Evolutionary conservation across 2,329 filamentous ascomycete species (phyloP).

Genomic region (Diplocarpon rosae): DNA sequence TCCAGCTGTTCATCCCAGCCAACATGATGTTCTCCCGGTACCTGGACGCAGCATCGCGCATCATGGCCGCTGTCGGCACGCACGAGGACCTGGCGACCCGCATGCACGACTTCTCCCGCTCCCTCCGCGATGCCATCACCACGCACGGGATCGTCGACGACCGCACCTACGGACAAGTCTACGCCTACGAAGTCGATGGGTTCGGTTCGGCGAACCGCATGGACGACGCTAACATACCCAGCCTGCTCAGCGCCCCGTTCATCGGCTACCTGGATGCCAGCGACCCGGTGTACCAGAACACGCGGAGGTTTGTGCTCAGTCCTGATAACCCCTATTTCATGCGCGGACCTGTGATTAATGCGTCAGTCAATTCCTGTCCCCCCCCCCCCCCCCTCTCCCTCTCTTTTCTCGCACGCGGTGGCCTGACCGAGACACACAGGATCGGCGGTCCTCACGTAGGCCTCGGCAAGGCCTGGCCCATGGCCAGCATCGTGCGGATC

Average conservation of each 20-base stretch:
- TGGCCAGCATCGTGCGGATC: constrained; percentile 42
- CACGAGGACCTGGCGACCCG: constrained; percentile 39
- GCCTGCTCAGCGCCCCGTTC: constrained; percentile 53
- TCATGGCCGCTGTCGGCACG: constrained; percentile 40
- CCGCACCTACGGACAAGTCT: constrained; percentile 54
- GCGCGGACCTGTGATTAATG: constrained; percentile 40
- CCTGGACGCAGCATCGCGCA: constrained; percentile 40
- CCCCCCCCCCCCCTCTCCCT: constrained; percentile 19
- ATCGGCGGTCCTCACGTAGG: constrained; percentile 63
- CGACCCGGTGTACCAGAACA: constrained; percentile 65
- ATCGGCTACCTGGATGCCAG: constrained; percentile 47
- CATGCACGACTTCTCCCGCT: constrained; percentile 47
- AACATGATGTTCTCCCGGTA: constrained; percentile 75
- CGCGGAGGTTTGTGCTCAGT: constrained; percentile 65
- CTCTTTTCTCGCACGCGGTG: neutral
- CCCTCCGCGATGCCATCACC: constrained; percentile 57
- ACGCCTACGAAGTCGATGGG: constrained; percentile 68
- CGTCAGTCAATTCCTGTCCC: constrained; percentile 30
- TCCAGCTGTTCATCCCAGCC: constrained; percentile 78
- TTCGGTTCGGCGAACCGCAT: constrained; percentile 53
- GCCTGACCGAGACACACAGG: constrained; percentile 25
- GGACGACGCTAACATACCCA: constrained; percentile 64
- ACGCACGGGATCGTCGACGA: constrained; percentile 59
- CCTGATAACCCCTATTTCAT: constrained; percentile 70
- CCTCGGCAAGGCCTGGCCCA: constrained; percentile 41